Evolutionary conservation across 306 rosid species (phyloP).

Genomic region (Glycyrrhiza uralensis): DNA sequence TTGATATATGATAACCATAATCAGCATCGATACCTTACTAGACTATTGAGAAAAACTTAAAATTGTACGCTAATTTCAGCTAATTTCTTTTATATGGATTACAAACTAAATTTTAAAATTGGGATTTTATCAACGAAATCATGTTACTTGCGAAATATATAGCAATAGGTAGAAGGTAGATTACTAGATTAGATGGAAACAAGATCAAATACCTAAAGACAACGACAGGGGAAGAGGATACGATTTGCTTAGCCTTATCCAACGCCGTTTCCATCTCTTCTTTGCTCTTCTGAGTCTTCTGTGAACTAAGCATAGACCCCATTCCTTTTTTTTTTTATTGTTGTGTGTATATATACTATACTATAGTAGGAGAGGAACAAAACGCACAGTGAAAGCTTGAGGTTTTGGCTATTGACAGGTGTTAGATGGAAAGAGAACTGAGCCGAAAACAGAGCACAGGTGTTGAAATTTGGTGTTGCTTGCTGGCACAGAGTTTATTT

Average conservation of each 20-base stretch:
- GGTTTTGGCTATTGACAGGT: constrained; percentile 15
- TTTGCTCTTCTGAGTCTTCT: neutral
- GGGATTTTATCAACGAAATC: neutral
- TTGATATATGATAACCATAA: too few species aligned
- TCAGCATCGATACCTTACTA: too few species aligned
- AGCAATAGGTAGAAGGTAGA: too few species aligned
- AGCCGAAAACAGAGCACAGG: constrained; percentile 16
- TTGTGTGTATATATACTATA: neutral
- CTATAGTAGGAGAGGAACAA: neutral
- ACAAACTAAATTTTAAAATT: neutral
- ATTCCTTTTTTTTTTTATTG: neutral
- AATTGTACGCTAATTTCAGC: neutral
- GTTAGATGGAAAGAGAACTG: neutral
- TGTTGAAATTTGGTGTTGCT: constrained; percentile 1
- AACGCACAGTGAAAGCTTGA: neutral
- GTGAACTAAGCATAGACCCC: constrained; percentile 31
- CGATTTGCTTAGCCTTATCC: constrained; percentile 35
- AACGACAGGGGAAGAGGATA: constrained; percentile 32
- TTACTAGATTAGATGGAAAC: neutral
- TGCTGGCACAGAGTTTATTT: neutral
- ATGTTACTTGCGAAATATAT: neutral
- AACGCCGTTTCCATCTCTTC: constrained; percentile 33
- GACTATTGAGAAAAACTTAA: too few species aligned
- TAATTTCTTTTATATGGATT: neutral
- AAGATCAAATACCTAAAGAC: constrained; percentile 33